These are phyloP conservation scores for Fusarium sarcochroum DNA, from an alignment of 2,329 filamentous ascomycete genomes.

Conservation along the genomic window DNA sequence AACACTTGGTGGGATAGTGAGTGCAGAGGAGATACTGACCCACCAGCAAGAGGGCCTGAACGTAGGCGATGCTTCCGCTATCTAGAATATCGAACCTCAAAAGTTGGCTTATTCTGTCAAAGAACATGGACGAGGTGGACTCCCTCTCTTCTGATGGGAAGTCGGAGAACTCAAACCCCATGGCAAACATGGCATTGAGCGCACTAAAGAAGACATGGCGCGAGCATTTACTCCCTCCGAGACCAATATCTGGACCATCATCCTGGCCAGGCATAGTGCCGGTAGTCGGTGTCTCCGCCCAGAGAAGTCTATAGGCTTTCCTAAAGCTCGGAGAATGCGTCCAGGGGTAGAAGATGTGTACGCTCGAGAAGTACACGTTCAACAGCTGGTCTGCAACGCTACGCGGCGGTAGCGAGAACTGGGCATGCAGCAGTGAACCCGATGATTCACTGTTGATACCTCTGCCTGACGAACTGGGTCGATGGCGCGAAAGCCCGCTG, in stretches of 20 bases:
- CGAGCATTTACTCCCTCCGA: not conserved
- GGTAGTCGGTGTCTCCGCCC: too few species aligned
- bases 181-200: not conserved
- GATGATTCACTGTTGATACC: too few species aligned
- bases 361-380: not conserved
- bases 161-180: not conserved
- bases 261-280: not conserved
- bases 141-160: not conserved
- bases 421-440: not conserved
- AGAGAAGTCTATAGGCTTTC: not conserved
- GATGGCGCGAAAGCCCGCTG: too few species aligned
- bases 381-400: not conserved
- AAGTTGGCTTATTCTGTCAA: not conserved
- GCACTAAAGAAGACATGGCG: not conserved
- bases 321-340: not conserved
- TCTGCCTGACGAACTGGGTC: too few species aligned
- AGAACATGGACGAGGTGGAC: not conserved
- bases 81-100: not conserved
- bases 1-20: not conserved
- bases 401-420: not conserved
- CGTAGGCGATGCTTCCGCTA: not conserved
- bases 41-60: not conserved
- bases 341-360: constrained; percentile 16
- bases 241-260: not conserved
- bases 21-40: not conserved